Evolutionary conservation across 1,284 basidiomycete species (phyloP).

Genomic region (Pseudozyma tsukubaensis): DNA sequence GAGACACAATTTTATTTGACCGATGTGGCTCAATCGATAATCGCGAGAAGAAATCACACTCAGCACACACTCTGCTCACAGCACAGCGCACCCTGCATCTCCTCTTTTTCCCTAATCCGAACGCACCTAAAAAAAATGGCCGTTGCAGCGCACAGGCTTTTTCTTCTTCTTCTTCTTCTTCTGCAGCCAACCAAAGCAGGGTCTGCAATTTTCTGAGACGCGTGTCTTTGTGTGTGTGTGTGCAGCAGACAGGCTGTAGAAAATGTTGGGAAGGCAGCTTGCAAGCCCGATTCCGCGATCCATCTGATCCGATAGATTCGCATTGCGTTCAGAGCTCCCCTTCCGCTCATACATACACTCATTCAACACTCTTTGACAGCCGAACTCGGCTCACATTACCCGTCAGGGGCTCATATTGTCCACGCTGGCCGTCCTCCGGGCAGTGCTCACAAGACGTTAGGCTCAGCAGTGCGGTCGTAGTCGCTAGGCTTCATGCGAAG

Average conservation of each 20-base stretch:
- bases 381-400: too few species aligned
- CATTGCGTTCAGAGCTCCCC: not conserved
- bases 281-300: too few species aligned
- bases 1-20: conserved; percentile 8
- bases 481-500: not conserved
- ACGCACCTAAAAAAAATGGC: conserved; percentile 14
- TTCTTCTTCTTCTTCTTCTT: not conserved
- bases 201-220: not conserved
- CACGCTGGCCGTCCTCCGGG: not conserved
- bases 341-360: not conserved
- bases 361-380: too few species aligned
- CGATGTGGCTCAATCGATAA: conserved; percentile 33
- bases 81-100: not conserved
- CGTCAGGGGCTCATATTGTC: too few species aligned
- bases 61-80: not conserved
- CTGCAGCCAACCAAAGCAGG: not conserved
- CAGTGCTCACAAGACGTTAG: not conserved
- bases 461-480: not conserved
- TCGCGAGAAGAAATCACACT: conserved; percentile 24
- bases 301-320: too few species aligned
- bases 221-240: not conserved
- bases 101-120: conserved; percentile 25
- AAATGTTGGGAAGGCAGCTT: too few species aligned
- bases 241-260: too few species aligned
- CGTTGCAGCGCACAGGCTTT: conserved; percentile 9